Conservation (phyloP, 208 protist genomes). For the Porcisia deanei region DNA sequence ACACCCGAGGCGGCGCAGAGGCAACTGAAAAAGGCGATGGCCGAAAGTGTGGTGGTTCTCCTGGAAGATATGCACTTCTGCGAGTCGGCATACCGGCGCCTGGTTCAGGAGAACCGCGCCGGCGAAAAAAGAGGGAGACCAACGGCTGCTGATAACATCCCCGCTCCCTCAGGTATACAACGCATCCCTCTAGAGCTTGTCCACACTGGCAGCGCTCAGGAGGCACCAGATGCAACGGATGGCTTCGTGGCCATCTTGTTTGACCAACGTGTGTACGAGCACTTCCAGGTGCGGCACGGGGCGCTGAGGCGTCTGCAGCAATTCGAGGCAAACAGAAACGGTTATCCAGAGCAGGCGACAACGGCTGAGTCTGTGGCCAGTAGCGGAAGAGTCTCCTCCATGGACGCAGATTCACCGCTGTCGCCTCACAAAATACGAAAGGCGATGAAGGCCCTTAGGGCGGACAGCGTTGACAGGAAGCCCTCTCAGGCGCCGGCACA, state of each 20-base stretch:
- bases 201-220: slow-evolving; percentile 32
- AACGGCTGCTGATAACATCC: not conserved
- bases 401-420: not conserved
- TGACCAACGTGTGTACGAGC: slow-evolving; percentile 77
- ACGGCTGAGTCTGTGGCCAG: not conserved
- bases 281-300: slow-evolving; percentile 49
- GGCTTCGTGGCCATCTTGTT: slow-evolving; percentile 77
- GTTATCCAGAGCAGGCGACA: not conserved
- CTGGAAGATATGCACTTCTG: slow-evolving; percentile 91
- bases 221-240: slow-evolving; percentile 82
- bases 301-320: slow-evolving; percentile 29
- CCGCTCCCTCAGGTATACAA: not conserved
- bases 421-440: not conserved
- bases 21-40: slow-evolving; percentile 48
- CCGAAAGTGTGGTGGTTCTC: slow-evolving; percentile 50
- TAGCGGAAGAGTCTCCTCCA: not conserved
- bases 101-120: slow-evolving; percentile 33
- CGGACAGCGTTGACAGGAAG: too few relatives aligned
- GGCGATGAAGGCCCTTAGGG: not conserved
- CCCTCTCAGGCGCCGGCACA: not conserved
- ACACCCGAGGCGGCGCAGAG: slow-evolving; percentile 33
- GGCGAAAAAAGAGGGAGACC: not conserved
- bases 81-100: slow-evolving; percentile 66
- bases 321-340: not conserved
- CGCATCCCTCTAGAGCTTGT: slow-evolving; percentile 24